Base-by-base conservation (phyloP, 495 filamentous ascomycete genomes). In the Chaetomidium leptoderma region DNA sequence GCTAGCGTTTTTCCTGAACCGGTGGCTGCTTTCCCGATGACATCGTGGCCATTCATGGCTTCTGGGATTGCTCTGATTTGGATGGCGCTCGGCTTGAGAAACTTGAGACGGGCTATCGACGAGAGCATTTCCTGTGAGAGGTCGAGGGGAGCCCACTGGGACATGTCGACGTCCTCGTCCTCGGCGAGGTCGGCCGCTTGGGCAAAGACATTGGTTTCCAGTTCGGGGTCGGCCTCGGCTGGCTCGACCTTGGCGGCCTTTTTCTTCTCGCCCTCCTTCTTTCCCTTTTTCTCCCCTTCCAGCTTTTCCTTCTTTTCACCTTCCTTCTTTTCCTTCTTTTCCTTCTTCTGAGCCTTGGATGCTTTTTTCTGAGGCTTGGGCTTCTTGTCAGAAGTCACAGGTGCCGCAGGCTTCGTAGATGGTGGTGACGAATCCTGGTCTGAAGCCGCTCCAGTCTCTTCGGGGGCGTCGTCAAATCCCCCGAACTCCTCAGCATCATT, bases 1-100 rank as follows among this genome's bases (percentile, higher is more conserved):
- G 89, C 88, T 26, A 93, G 73, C 0, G 89, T 93, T 70, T 93
- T 93, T 24, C 89, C 89, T 26, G 89, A 92, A 32, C 89, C 89
- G 0, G 89, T 93, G 23, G 86, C 78, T 3, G 89, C 89, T 67
- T 92, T 91, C 29, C 89, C 88, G 58, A 92, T 84, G 6, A 91
- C 77, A 72, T 92, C 88, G 63, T 86, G 85, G 3, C 88, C 86
- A 8, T 78, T 76, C 26, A 86, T 64, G 40, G 96, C 90, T 43
- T 87, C 78, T 1, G 91, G 89, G 68, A 97, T 92, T 16, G 89
- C 80, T 23, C 83, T 73, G 23, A 74, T 70, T 70, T 96, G 90
- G 56, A 97, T 92, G 0, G 83, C 66, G 0, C 90, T 95, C 7
- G 93, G 93, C n/a, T 80, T 81, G 27, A 74, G 60, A 65, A 97